phyloP scores from a whole-genome alignment of 2,329 filamentous ascomycete species.

The Aspergillus cejpii region DNA sequence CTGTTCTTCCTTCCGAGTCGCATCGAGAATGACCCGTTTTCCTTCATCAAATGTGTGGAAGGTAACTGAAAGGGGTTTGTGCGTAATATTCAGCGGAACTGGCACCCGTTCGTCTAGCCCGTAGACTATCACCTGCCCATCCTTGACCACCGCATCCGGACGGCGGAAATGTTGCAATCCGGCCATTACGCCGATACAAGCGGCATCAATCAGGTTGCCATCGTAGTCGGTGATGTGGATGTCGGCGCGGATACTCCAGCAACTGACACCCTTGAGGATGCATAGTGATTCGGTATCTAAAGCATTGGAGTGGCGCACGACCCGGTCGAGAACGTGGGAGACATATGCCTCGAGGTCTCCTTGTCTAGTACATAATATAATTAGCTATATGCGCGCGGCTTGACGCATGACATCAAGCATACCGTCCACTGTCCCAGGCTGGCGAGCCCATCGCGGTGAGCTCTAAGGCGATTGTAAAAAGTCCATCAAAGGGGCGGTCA shows the following conservation, averaged over 20 bases:
- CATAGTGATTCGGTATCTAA: slow-evolving; percentile 95
- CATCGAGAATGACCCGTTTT: slow-evolving; percentile 40
- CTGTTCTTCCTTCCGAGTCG: slow-evolving; percentile 46
- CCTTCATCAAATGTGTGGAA: slow-evolving; percentile 68
- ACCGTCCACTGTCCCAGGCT: slow-evolving; percentile 76
- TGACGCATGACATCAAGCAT: slow-evolving; percentile 22
- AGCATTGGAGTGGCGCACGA: slow-evolving; percentile 82
- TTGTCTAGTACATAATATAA: slow-evolving; percentile 44
- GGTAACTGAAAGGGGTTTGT: slow-evolving; percentile 84
- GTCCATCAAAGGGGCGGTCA: slow-evolving; percentile 89
- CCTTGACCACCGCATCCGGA: slow-evolving; percentile 80
- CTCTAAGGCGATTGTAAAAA: slow-evolving; percentile 88
- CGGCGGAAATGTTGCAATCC: slow-evolving; percentile 86
- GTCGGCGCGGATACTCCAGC: slow-evolving; percentile 85
- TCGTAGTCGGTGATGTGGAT: slow-evolving; percentile 88
- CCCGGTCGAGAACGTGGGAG: slow-evolving; percentile 85
- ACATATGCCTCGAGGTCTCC: slow-evolving; percentile 80
- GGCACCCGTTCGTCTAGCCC: slow-evolving; percentile 79
- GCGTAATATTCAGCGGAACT: slow-evolving; percentile 81
- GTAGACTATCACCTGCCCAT: slow-evolving; percentile 77
- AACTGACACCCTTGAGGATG: slow-evolving; percentile 81
- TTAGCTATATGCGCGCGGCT: not conserved
- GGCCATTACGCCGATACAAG: slow-evolving; percentile 80
- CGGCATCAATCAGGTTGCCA: slow-evolving; percentile 78
- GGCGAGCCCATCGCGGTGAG: slow-evolving; percentile 88